Evolutionary conservation across 2,329 filamentous ascomycete species (phyloP), one percentile per base, ranked within the genome.

Genomic region (Xylaria multiplex): DNA sequence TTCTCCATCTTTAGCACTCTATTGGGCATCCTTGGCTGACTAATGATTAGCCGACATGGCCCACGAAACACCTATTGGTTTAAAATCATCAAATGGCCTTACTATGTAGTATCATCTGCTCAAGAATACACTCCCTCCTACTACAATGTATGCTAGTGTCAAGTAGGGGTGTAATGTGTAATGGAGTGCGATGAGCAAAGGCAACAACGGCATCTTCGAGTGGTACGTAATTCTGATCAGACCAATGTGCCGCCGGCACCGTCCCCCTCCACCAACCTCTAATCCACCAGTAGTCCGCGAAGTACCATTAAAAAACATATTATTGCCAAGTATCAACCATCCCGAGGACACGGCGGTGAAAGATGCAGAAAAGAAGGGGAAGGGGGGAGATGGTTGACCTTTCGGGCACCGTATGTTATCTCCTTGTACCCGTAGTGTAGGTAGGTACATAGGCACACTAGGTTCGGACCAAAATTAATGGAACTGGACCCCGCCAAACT

Each of bases 331-430:
- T 37, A 8, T 27, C 27, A 27, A 37, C 35, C 6, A 9, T 8
- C 6, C 37, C 37, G n/a, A 56, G 42, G 22, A 27, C 32, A 32
- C 42, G 62, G 63, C 58, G 58, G 58, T 62, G 58, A 48, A 65
- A 42, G 43, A n/a, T 6, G 27, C 42, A 42, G 22, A 55, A n/a
- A 32, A 32, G 13, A 40, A 40, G 9, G 9, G 9, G 9, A 7
- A 35, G 27, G 5, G 3, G 27, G 27, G 27, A 35, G 54, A 63
- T 30, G 32, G 40, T 32, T 30, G 53, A 35, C 35, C 46, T 40
- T 22, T 48, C 30, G 7, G 46, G 46, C 24, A 3, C 27, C 5
- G 27, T 27, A 27, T 27, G 27, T 27, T 27, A 27, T 27, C 27
- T 27, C 2, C 27, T 5, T 27, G 19, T 19, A 19, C 19, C 19